Evolutionary conservation across 2,329 filamentous ascomycete genomes (phyloP).

Genomic region (Exophiala aquamarina): DNA sequence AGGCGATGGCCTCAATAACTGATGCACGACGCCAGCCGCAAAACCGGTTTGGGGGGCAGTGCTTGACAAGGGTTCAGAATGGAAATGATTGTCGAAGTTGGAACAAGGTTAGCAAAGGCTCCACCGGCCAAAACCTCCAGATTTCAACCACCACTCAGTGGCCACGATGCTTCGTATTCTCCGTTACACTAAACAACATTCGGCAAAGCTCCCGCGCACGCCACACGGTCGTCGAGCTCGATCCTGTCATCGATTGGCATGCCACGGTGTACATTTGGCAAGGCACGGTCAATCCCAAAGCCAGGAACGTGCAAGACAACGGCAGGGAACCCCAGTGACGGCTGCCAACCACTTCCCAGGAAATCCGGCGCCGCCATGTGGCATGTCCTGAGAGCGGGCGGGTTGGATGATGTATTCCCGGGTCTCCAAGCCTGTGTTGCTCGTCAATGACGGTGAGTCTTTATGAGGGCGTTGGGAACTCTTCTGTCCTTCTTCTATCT

Average conservation of each 20-base stretch:
- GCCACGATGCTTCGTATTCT: neutral
- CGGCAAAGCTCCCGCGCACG: conserved; percentile 9
- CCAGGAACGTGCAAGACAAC: conserved; percentile 18
- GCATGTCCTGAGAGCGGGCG: conserved; percentile 8
- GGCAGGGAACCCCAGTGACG: neutral
- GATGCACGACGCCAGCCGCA: conserved; percentile 10
- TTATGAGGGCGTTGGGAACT: neutral
- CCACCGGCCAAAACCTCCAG: conserved; percentile 14
- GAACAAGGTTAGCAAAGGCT: conserved; percentile 6
- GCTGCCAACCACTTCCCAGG: neutral
- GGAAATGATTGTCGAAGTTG: conserved; percentile 7
- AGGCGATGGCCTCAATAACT: neutral
- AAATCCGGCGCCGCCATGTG: conserved; percentile 18
- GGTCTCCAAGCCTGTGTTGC: neutral
- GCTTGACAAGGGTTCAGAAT: neutral
- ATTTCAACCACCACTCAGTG: neutral
- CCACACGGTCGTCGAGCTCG: neutral
- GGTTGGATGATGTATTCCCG: neutral
- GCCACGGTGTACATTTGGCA: conserved; percentile 15
- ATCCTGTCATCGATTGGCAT: conserved; percentile 18
- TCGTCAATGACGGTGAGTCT: conserved; percentile 16
- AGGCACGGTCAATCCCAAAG: conserved; percentile 16
- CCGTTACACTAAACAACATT: conserved; percentile 4
- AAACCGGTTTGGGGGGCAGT: conserved; percentile 17
- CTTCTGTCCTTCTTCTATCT: neutral